Percentiles rank a stretch among this genome's conserved stretches.
phyloP scores from a whole-genome alignment of 345 rosid species.

The Gossypium sturtianum region DNA sequence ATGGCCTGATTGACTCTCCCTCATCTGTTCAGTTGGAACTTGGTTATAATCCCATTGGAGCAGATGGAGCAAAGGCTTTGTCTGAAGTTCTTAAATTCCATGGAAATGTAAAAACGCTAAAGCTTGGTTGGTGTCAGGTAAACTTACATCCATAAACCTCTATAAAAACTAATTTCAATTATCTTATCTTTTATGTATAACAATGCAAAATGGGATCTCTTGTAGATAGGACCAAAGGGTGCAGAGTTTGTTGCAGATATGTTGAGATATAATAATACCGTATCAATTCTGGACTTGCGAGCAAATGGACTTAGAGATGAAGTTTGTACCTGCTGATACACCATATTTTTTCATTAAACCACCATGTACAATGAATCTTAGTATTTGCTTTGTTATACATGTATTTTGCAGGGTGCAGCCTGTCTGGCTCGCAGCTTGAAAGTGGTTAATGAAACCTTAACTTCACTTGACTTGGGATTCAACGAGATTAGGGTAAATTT shows the following conservation, averaged over 20 bases:
- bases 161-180: not conserved
- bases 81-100: slow-evolving; percentile 89
- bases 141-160: slow-evolving; percentile 5
- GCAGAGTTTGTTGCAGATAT: slow-evolving; percentile 78
- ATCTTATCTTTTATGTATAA: not conserved
- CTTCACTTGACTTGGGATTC: slow-evolving; percentile 81
- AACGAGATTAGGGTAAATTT: slow-evolving; percentile 75
- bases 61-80: slow-evolving; percentile 80
- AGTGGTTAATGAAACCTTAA: slow-evolving; percentile 92
- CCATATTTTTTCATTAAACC: not conserved
- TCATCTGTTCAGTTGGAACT: slow-evolving; percentile 59
- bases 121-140: slow-evolving; percentile 99
- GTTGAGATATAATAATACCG: slow-evolving; percentile 78
- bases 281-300: slow-evolving; percentile 77
- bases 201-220: slow-evolving; percentile 10
- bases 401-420: slow-evolving; percentile 68
- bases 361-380: not conserved
- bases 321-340: slow-evolving; percentile 34
- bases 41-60: slow-evolving; percentile 85
- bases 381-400: not conserved
- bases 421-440: slow-evolving; percentile 85
- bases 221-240: slow-evolving; percentile 88
- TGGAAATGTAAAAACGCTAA: slow-evolving; percentile 72
- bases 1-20: not conserved
- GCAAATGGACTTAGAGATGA: slow-evolving; percentile 94